Evolutionary conservation across 345 rosid genomes (phyloP), one percentile per base, ranked within the genome.

Genomic region (Citropsis articulata): DNA sequence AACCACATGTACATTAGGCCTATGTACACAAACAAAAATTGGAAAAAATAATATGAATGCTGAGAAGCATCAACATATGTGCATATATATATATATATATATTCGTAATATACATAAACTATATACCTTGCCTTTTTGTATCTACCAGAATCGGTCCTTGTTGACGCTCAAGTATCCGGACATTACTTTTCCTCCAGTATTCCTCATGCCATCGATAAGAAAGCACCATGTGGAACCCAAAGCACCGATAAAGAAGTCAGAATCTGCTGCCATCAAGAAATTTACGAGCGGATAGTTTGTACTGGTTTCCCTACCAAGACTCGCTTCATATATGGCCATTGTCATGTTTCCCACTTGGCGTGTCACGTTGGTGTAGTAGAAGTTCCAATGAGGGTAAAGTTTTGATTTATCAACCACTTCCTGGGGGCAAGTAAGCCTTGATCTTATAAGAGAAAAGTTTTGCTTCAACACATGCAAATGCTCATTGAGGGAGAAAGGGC

Each of bases 141-240:
- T 62, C 82, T 92, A 96, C 99, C 99, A 96, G 86, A 96, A 96
- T 31, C 98, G 69, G 67, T 96, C 99, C 83, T 90, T 94, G 78
- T 96, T 96, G 53, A 96, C 99, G 69, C 97, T 94, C 71, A 96
- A 81, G 81, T 94, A 96, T 75, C 98, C 99, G 0, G 95, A 89
- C 97, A 94, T 89, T 60, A 92, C 97, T 79, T 96, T 96, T 59
- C 99, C 99, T 38, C 97, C 98, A 0, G 99, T 96, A 31, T 91
- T 94, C 83, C 99, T 89, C 98, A 96, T 96, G 31, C 98, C 97
- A 31, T 94, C 99, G 7, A 96, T 94, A 60, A 96, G 95, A 79
- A 83, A 96, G 80, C 97, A 94, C 99, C 99, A 96, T 12, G 99
- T 96, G 2, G 99, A 96, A 31, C 98, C 98, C 78, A 96, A 79